Conservation (phyloP, 495 filamentous ascomycete species). For the Trypethelium eluteriae region DNA sequence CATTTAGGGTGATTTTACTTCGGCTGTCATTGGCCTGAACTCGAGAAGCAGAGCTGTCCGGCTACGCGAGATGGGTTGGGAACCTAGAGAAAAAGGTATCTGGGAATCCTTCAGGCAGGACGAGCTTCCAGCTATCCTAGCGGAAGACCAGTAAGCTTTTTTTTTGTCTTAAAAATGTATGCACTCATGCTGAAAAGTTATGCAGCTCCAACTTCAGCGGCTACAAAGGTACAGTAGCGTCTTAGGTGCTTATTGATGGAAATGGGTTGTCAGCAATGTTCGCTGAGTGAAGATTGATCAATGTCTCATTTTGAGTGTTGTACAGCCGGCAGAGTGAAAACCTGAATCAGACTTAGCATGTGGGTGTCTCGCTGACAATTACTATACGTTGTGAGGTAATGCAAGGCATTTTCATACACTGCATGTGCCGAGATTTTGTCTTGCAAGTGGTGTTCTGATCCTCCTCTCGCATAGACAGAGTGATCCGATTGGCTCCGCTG, state of each 20-base stretch:
- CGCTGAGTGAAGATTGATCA: background rate
- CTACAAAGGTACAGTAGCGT: background rate
- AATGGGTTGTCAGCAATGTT: background rate
- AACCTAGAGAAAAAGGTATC: slow-evolving; percentile 35
- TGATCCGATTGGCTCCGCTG: no score
- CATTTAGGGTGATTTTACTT: slow-evolving; percentile 15
- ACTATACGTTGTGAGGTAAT: background rate
- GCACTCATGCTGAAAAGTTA: background rate
- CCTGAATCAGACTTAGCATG: no score
- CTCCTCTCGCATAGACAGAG: no score
- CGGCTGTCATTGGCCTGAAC: slow-evolving; percentile 31
- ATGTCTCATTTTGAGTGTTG: background rate
- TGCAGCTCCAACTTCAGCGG: slow-evolving; percentile 3
- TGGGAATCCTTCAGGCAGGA: slow-evolving; percentile 34
- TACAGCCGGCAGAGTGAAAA: no score
- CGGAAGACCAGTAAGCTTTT: slow-evolving; percentile 19
- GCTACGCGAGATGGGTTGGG: slow-evolving; percentile 34
- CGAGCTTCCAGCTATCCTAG: slow-evolving; percentile 36
- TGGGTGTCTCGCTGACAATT: background rate
- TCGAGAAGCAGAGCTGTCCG: slow-evolving; percentile 29
- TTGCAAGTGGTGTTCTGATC: background rate
- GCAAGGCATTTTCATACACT: background rate
- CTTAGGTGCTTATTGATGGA: background rate
- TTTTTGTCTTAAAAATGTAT: background rate
- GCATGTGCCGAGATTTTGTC: background rate